Base-by-base conservation (phyloP, 2,329 filamentous ascomycete genomes). In the Davidsoniella australis region DNA sequence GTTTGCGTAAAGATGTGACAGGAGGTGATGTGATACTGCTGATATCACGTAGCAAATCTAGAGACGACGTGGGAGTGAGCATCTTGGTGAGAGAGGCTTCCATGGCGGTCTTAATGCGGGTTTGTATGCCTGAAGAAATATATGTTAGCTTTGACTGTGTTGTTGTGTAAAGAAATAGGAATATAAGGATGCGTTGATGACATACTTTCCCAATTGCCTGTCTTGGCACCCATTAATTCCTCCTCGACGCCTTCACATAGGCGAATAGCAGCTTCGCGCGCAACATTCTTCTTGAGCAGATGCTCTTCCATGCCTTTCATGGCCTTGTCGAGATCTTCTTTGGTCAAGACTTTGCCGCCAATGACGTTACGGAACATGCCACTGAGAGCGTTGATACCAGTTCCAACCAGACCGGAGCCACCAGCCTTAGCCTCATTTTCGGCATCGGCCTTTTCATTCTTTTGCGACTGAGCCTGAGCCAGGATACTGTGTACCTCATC, bases 271-370 rank as follows among this genome's bases (percentile, higher is more conserved):
- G 91, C 91, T 68, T 96, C 91, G 48, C 85, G 82, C 0, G 91
- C 91, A 24, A 98, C 88, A 59, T 98, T 98, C 70, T 98, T 98
- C 66, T 82, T 80, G 53, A 98, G 67, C 5, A 98, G 70, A 62
- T 96, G 89, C 51, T 94, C 86, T 61, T 95, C 86, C 86, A 98
- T 95, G 29, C 82, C 84, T 65, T 89, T 91, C 68, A 98, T 80
- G 2, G 91, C 85, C 63, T 93, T 94, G 54, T 86, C 82, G 18
- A 98, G 73, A 59, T 96, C 89, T 55, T 83, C 77, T 62, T 87
- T 85, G 1, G 86, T 93, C 59, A 98, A 68, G 0, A 82, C 85
- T 69, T 95, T 95, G 55, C 93, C 91, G 49, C 91, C 91, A 0
- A 98, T 82, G 38, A 98, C 82, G 61, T 95, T 96, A 56, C 86